phyloP scores from a whole-genome alignment of 352 stramenopile species.

The Pythium dissimile region DNA sequence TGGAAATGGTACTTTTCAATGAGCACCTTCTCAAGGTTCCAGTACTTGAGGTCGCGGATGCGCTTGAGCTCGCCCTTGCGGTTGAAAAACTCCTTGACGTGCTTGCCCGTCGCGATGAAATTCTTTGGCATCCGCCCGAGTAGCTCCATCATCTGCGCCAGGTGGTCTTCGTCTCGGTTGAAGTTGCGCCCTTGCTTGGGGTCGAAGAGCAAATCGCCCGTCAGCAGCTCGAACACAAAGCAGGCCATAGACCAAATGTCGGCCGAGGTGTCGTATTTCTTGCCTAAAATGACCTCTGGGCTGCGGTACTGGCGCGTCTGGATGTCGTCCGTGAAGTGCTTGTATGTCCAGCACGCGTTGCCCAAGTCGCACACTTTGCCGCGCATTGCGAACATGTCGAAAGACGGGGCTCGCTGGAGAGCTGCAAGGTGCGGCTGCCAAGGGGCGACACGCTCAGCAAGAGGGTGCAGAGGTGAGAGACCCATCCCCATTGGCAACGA shows the following conservation, averaged over 20 bases:
- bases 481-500: constrained; percentile 35
- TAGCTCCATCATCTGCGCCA: constrained; percentile 99
- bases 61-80: constrained; percentile 96
- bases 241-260: constrained; percentile 99
- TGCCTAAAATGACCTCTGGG: constrained; percentile 96
- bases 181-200: constrained; percentile 89
- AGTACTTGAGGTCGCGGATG: constrained; percentile 98
- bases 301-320: constrained; percentile 99
- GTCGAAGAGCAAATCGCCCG: constrained; percentile 99
- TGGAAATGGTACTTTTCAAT: constrained; percentile 96
- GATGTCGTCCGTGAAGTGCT: constrained; percentile 99
- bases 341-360: constrained; percentile 99
- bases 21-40: constrained; percentile 95
- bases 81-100: constrained; percentile 97
- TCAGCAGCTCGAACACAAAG: constrained; percentile 99
- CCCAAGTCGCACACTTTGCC: constrained; percentile 97
- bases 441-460: constrained; percentile 20
- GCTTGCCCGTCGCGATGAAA: constrained; percentile 88
- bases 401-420: constrained; percentile 34
- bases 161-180: constrained; percentile 94
- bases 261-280: constrained; percentile 97
- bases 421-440: constrained; percentile 43
- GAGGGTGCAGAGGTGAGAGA: constrained; percentile 1
- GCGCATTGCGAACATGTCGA: constrained; percentile 62
- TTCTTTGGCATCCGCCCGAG: constrained; percentile 96